phyloP scores from a whole-genome alignment of 148 eudicot species.

The Spergularia bocconei region DNA sequence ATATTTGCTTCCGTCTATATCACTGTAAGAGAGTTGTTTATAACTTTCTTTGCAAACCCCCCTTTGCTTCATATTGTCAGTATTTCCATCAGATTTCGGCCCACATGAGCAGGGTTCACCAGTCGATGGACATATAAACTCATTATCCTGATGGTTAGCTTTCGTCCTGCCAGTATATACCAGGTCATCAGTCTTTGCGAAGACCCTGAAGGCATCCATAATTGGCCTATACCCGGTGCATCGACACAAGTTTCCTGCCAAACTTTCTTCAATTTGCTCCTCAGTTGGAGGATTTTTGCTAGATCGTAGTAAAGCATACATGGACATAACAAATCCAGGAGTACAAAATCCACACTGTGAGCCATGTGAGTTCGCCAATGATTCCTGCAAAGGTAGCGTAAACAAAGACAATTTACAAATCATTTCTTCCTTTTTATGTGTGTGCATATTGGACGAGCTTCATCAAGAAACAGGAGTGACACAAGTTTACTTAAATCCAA shows the following conservation, averaged over 20 bases:
- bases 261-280: conserved; percentile 92
- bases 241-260: conserved; percentile 96
- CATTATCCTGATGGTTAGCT: conserved; percentile 35
- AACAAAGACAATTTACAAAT: neutral
- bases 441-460: neutral
- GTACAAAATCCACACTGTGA: conserved; percentile 99
- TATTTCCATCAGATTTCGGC: conserved; percentile 28
- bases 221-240: conserved; percentile 99
- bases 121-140: conserved; percentile 89
- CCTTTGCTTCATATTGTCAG: conserved; percentile 25
- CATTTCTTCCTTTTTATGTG: neutral
- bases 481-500: neutral
- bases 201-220: conserved; percentile 88
- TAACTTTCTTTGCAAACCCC: conserved; percentile 22
- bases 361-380: conserved; percentile 79
- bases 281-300: conserved; percentile 65
- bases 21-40: conserved; percentile 63
- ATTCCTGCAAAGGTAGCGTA: conserved; percentile 55
- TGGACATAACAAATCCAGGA: conserved; percentile 98
- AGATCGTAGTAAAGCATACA: conserved; percentile 93
- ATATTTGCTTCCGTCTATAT: conserved; percentile 72
- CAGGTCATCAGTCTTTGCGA: conserved; percentile 77
- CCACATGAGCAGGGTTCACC: conserved; percentile 96
- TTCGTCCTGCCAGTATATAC: conserved; percentile 48
- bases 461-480: neutral